A percentile compares a stretch with the other conserved stretches of the same genome.
Conservation (phyloP, 495 filamentous ascomycete species). For the Penicillium paxilli region DNA sequence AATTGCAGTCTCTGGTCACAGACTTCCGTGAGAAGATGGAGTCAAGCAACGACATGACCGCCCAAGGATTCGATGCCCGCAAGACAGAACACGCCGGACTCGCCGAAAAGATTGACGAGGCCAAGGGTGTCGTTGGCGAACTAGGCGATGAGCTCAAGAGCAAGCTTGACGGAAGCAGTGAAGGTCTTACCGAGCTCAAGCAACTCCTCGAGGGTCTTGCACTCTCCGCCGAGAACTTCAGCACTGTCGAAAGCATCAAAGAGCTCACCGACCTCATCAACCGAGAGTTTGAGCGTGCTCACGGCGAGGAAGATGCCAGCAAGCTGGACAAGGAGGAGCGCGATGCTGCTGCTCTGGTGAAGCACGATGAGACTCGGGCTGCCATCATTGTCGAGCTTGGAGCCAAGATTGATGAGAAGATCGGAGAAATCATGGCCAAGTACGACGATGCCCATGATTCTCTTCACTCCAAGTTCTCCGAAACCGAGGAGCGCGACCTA, state of each 20-base stretch:
- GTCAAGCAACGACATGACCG: constrained; percentile 67
- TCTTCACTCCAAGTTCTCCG: constrained; percentile 67
- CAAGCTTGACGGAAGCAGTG: constrained; percentile 57
- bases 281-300: constrained; percentile 76
- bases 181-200: constrained; percentile 54
- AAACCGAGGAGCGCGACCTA: constrained; percentile 63
- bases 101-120: constrained; percentile 58
- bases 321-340: constrained; percentile 78
- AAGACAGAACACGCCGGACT: constrained; percentile 62
- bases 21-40: constrained; percentile 71
- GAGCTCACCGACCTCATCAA: constrained; percentile 78
- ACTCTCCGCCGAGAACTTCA: constrained; percentile 58
- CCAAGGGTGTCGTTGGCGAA: constrained; percentile 55
- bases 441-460: constrained; percentile 77
- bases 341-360: constrained; percentile 67
- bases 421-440: constrained; percentile 73
- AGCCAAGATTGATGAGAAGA: constrained; percentile 75
- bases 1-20: constrained; percentile 65
- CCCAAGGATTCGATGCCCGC: constrained; percentile 77
- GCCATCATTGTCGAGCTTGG: constrained; percentile 57
- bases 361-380: constrained; percentile 61
- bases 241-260: constrained; percentile 66
- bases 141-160: constrained; percentile 67
- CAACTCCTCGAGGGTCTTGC: constrained; percentile 63
- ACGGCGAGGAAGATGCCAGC: constrained; percentile 63